Base-by-base conservation (phyloP, 2,329 filamentous ascomycete genomes). In the Phialophora macrospora region DNA sequence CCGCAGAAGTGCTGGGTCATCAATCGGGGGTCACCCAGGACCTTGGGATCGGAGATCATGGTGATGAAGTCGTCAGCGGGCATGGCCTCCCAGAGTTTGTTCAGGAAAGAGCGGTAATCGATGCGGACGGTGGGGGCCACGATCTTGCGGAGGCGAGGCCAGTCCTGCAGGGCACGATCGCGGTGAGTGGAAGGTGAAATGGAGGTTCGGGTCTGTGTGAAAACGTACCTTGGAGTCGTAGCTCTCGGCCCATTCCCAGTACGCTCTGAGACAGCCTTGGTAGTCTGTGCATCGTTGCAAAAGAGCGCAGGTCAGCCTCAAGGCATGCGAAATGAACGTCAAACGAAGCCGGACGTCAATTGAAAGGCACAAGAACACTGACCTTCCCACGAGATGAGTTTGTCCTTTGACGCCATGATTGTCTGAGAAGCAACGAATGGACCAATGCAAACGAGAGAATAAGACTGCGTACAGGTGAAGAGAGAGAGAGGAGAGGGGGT, bases 101-200 rank as follows among this genome's bases (percentile, higher is more conserved):
- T 81, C 60, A 86, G 82, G 76, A 88, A 85, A 48, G 83, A 82
- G 58, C 84, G 85, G 83, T 93, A 93, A 81, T 93, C 90, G 72
- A 92, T 84, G 82, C 89, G 75, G 75, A 86, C 69, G 75, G 81
- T 77, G 1, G 81, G 80, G 12, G 81, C 80, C 52, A 83, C 76
- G 71, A 79, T 79, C 38, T 73, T 74, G 61, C 73, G 73, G 11
- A 80, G 74, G 26, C 78, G 76, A 24, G 74, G 72, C 78, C 77
- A 80, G 70, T 80, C 77, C 77, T 79, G 51, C 48, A 6, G 11
- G 46, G 12, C 22, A 14, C 30, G 49, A 46, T 12, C 17, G 22
- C 9, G 32, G 58, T 64, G 20, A 63, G 58, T 60, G 41, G 57
- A 28, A 20, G 17, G n/a, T 51, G 44, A 14, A 20, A 32, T 41